These are phyloP conservation scores for Chiua virens DNA, from an alignment of 768 basidiomycete species.

Conservation along the genomic window DNA sequence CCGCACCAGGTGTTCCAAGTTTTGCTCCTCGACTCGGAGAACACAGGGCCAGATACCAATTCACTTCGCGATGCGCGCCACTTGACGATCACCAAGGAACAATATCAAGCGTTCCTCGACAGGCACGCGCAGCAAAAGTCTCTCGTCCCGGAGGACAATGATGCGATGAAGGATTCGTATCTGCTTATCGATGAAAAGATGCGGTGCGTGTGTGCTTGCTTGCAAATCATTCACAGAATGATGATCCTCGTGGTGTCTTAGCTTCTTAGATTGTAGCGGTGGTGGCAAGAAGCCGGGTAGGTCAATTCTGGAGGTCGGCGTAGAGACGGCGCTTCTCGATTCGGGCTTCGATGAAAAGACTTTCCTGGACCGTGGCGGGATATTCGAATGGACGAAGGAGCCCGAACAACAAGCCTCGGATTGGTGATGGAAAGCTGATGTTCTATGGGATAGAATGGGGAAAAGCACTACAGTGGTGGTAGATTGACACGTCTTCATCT, in stretches of 20 bases:
- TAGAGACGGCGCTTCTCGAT: conserved; percentile 16
- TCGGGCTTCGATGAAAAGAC: conserved; percentile 13
- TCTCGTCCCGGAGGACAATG: conserved; percentile 39
- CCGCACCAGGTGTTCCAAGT: conserved; percentile 31
- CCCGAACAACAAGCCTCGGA: neutral
- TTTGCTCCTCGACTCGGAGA: conserved; percentile 30
- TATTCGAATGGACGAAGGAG: conserved; percentile 7
- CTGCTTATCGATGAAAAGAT: conserved; percentile 38
- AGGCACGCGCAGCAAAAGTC: conserved; percentile 26
- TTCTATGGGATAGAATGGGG: neutral
- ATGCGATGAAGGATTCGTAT: conserved; percentile 40
- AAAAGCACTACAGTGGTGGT: too few species aligned
- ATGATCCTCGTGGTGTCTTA: conserved; percentile 1
- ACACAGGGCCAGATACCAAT: conserved; percentile 21
- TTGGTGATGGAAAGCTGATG: conserved; percentile 1
- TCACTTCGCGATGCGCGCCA: conserved; percentile 29
- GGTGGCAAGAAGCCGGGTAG: conserved; percentile 29
- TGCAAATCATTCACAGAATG: neutral
- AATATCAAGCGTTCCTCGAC: conserved; percentile 35
- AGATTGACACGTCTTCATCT: neutral
- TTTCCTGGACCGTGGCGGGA: conserved; percentile 8
- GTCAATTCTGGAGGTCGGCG: conserved; percentile 15
- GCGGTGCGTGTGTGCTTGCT: conserved; percentile 22
- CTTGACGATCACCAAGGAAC: conserved; percentile 30
- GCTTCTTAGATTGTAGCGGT: conserved; percentile 32